Conservation (phyloP, 129 eudicot genomes). For the Flaveria brownii region DNA sequence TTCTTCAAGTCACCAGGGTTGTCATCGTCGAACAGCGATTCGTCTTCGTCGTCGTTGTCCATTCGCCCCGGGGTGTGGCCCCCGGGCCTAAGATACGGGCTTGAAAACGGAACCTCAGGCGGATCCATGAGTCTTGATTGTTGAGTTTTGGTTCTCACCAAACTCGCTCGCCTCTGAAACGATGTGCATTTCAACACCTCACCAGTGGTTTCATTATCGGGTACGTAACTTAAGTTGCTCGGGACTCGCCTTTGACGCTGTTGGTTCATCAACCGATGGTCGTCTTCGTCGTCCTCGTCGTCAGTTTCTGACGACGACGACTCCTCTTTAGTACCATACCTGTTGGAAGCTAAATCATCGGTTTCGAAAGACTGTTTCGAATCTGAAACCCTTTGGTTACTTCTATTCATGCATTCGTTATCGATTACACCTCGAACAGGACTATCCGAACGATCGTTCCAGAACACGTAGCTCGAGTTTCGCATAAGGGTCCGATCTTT, state of each 20-base stretch:
- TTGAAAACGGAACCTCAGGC: constrained; percentile 32
- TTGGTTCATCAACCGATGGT: constrained; percentile 16
- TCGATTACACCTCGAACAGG: constrained; percentile 28
- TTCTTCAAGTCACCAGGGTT: constrained; percentile 57
- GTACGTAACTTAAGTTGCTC: constrained; percentile 28
- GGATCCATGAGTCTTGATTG: constrained; percentile 66
- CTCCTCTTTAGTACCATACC: not conserved
- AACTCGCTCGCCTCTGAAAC: constrained; percentile 49
- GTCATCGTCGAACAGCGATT: constrained; percentile 58
- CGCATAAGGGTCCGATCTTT: not conserved
- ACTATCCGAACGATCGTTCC: constrained; percentile 14
- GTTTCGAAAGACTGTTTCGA: constrained; percentile 37
- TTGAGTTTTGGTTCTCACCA: constrained; percentile 47
- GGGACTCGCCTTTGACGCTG: constrained; percentile 36
- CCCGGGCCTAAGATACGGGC: constrained; percentile 24
- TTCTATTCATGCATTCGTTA: not conserved
- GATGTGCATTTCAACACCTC: constrained; percentile 75
- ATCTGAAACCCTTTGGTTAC: not conserved
- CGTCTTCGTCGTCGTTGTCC: constrained; percentile 63
- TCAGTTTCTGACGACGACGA: constrained; percentile 26
- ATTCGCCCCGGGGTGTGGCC: constrained; percentile 32
- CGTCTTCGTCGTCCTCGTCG: constrained; percentile 13
- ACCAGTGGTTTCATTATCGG: constrained; percentile 13
- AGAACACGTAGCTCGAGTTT: too few relatives aligned
- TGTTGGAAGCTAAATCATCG: constrained; percentile 25